Evolutionary conservation across 768 basidiomycete genomes (phyloP), one percentile per base, ranked within the genome.

Genomic region (Psilocybe cubensis): DNA sequence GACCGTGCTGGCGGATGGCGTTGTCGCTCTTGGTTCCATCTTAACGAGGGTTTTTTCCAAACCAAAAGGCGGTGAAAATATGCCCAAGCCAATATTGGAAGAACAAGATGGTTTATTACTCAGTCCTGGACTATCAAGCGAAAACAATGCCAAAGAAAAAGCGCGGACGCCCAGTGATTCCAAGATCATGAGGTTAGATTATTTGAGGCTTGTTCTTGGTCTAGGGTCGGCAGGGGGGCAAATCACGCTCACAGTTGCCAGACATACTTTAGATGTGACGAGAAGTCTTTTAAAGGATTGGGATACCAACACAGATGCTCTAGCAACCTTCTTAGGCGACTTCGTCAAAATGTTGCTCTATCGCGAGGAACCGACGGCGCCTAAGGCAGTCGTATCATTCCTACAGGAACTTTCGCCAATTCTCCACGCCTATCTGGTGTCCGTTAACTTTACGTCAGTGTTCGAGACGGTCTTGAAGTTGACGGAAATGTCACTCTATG

Each of bases 11-110:
- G 77, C 78, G 41, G 87, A 88, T 31, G 91, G 90, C 2, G 83
- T 91, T 25, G 78, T 81, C n/a, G 89, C 89, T 0, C 70, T 93
- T 20, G 83, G 85, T 14, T 60, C 68, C 8, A 82, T 89, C 27
- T 73, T 89, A 12, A 70, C 74, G 28, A 83, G 81, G 47, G 68
- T 73, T 2, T 71, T 73, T 41, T 64, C 73, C 25, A 75, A 84
- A 74, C 67, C 76, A 12, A 88, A 83, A 64, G 61, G 63, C 21
- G 61, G 72, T 0, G 83, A 83, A 44, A 35, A 65, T 29, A 59
- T 68, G 1, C 60, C 66, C 6, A 75, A 70, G 50, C 60, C 66
- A 24, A 49, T 60, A 3, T n/a, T 52, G 17, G 61, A 61, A n/a
- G 72, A 74, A 17, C 72, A 74, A 41, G 61, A 66, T 18, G 48